These are phyloP conservation scores for Amanita molliuscula DNA, from an alignment of 768 basidiomycete genomes.

Conservation along the genomic window DNA sequence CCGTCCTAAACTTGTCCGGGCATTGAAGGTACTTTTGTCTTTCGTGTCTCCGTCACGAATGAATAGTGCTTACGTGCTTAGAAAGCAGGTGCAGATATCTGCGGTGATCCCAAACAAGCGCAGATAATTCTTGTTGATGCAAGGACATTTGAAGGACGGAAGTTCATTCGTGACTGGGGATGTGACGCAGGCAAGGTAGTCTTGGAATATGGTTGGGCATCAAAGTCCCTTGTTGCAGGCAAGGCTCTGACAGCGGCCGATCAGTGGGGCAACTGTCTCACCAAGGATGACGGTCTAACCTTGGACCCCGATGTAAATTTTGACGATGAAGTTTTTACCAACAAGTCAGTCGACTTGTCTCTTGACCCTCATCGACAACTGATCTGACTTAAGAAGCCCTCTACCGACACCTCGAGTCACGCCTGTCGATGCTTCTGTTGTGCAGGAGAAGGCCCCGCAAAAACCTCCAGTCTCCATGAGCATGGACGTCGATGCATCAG, in stretches of 20 bases:
- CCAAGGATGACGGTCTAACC: constrained; percentile 28
- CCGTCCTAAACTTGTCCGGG: constrained; percentile 42
- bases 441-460: neutral
- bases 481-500: neutral
- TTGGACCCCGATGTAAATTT: constrained; percentile 24
- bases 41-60: neutral
- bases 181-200: constrained; percentile 40
- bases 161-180: constrained; percentile 51
- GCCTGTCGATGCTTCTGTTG: constrained; percentile 22
- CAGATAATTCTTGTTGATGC: constrained; percentile 52
- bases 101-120: constrained; percentile 39
- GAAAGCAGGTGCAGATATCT: constrained; percentile 47
- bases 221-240: constrained; percentile 30
- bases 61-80: constrained; percentile 13
- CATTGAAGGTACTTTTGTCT: constrained; percentile 28
- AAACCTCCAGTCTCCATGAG: neutral
- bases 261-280: constrained; percentile 40
- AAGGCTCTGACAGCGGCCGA: constrained; percentile 36
- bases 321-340: constrained; percentile 19
- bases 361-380: constrained; percentile 3
- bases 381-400: constrained; percentile 33
- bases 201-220: constrained; percentile 44
- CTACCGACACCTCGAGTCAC: constrained; percentile 55
- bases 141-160: constrained; percentile 36
- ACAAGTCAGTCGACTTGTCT: constrained; percentile 31